Conservation (phyloP, 257 asterid genomes). For the Nyctanthes arbortristis region DNA sequence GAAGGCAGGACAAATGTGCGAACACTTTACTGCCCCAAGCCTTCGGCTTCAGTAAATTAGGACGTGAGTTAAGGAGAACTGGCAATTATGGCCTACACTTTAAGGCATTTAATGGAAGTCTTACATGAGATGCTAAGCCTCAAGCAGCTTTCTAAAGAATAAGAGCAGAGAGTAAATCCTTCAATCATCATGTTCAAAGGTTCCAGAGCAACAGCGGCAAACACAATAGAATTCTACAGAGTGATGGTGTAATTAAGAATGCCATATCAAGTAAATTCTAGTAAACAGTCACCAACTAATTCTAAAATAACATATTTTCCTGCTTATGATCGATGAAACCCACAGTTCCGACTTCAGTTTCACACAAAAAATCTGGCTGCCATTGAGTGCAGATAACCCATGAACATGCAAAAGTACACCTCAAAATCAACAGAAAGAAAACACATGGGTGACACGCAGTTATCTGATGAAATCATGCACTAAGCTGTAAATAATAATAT, state of each 20-base stretch:
- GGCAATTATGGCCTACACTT: background rate
- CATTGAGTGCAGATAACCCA: no score
- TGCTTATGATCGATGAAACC: background rate
- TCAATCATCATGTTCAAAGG: background rate
- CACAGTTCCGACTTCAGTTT: background rate
- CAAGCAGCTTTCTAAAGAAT: background rate
- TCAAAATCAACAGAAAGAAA: background rate
- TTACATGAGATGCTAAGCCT: background rate
- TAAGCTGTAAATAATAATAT: background rate
- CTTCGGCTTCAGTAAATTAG: background rate
- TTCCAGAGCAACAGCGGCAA: background rate
- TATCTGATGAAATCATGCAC: background rate
- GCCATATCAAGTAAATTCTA: background rate
- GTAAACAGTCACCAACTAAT: background rate
- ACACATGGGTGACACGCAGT: background rate
- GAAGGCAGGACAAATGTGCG: background rate
- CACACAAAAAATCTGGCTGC: background rate
- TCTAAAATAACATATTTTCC: background rate
- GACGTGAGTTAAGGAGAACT: background rate
- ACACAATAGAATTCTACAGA: background rate
- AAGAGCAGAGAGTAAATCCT: background rate
- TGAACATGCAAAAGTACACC: background rate
- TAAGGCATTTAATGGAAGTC: background rate
- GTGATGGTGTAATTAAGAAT: background rate
- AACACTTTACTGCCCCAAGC: background rate